These are phyloP conservation scores for Yamadazyma friedrichii DNA, from an alignment of 1,139 yeast species.

Conservation along the genomic window DNA sequence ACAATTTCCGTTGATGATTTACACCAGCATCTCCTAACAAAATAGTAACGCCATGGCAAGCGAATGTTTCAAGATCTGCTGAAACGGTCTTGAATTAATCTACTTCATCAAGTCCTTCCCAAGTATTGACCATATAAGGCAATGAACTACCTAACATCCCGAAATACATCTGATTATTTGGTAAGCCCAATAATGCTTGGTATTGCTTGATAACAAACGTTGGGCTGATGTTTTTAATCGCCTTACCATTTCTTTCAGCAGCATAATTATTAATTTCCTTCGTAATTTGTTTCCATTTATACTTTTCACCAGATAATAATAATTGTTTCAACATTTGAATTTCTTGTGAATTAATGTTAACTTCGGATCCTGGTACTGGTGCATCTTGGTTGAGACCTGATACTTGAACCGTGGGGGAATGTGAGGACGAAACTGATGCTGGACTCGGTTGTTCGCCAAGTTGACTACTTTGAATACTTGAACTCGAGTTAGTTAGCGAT, in stretches of 20 bases:
- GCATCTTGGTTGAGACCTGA: constrained; percentile 1
- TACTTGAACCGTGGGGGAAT: constrained; percentile 3
- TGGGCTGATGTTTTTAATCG: constrained; percentile 39
- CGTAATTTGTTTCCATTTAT: constrained; percentile 49
- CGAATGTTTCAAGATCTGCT: no score
- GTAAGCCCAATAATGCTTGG: constrained; percentile 41
- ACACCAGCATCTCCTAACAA: no score
- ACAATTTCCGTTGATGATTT: no score
- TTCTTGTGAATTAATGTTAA: constrained; percentile 37
- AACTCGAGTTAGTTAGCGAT: not conserved
- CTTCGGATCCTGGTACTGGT: constrained; percentile 6
- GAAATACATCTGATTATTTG: constrained; percentile 37
- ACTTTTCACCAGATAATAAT: constrained; percentile 41
- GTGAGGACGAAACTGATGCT: not conserved
- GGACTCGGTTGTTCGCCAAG: no score
- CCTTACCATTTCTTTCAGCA: constrained; percentile 11
- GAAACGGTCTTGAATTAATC: constrained; percentile 8
- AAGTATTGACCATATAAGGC: constrained; percentile 44
- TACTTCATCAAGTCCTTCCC: constrained; percentile 34
- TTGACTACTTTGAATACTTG: not conserved
- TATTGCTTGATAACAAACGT: constrained; percentile 47
- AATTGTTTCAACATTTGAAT: constrained; percentile 39
- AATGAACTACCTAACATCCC: constrained; percentile 42
- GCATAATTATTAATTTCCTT: constrained; percentile 35
- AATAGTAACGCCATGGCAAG: no score